Evolutionary conservation across 1,284 basidiomycete genomes (phyloP).

Genomic region (Heterobasidion occidentale): DNA sequence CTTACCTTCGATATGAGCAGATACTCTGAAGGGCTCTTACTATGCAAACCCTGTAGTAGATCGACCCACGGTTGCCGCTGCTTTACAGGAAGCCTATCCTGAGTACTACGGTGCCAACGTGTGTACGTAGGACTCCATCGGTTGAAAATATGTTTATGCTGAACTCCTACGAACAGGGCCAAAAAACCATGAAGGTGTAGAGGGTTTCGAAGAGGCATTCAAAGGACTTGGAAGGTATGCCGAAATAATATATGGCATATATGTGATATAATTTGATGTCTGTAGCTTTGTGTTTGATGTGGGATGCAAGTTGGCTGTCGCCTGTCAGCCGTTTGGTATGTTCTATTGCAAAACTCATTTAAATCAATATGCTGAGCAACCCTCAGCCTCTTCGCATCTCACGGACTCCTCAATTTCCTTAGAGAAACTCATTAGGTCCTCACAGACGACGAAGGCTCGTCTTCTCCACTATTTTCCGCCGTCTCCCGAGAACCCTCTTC

Average conservation of each 20-base stretch:
- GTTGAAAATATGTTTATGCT: background rate
- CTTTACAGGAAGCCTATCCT: constrained; percentile 48
- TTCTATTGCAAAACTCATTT: background rate
- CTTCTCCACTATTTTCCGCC: constrained; percentile 89
- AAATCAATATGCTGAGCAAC: constrained; percentile 2
- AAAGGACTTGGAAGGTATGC: constrained; percentile 69
- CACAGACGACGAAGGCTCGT: constrained; percentile 75
- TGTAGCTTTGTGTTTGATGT: constrained; percentile 70
- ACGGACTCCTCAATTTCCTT: constrained; percentile 58
- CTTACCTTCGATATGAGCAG: constrained; percentile 25
- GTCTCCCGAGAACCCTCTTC: constrained; percentile 27
- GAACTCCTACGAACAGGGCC: constrained; percentile 52
- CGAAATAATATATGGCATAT: background rate
- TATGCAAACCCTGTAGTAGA: constrained; percentile 85
- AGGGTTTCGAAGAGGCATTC: constrained; percentile 80
- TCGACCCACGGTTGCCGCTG: constrained; percentile 45
- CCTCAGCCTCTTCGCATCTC: constrained; percentile 52
- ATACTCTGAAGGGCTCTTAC: constrained; percentile 83
- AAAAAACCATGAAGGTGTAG: constrained; percentile 40
- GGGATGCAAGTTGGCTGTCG: constrained; percentile 71
- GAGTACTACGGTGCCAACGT: constrained; percentile 79
- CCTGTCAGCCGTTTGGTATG: constrained; percentile 83
- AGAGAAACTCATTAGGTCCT: constrained; percentile 50
- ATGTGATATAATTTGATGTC: background rate
- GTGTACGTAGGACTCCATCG: constrained; percentile 34